phyloP scores from a whole-genome alignment of 345 rosid species.

The Nasturtium officinale region DNA sequence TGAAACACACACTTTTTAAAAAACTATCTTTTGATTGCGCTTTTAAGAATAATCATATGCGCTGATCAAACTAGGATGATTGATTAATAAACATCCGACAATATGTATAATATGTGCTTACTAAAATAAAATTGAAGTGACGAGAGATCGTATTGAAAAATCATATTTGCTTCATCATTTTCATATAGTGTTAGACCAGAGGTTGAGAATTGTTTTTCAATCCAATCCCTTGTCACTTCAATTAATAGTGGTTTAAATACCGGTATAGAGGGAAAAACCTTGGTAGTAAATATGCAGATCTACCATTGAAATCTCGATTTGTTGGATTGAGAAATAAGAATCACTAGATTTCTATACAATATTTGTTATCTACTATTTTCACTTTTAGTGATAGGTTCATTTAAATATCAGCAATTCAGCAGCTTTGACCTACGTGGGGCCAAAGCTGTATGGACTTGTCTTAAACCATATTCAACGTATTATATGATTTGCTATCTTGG shows the following conservation, averaged over 20 bases:
- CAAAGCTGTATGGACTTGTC: slow-evolving; percentile 25
- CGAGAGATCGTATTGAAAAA: not conserved
- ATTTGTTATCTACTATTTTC: not conserved
- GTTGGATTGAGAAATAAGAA: slow-evolving; percentile 8
- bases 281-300: not conserved
- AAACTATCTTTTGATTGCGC: not conserved
- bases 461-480: slow-evolving; percentile 21
- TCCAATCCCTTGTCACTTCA: not conserved
- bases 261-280: not conserved
- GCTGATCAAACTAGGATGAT: not conserved
- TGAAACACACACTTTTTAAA: slow-evolving; percentile 9
- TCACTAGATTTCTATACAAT: slow-evolving; percentile 9
- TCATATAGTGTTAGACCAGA: not conserved
- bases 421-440: slow-evolving; percentile 33
- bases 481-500: slow-evolving; percentile 7
- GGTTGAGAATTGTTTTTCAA: slow-evolving; percentile 7
- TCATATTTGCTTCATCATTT: not conserved
- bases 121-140: not conserved
- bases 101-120: not conserved
- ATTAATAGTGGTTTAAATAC: not conserved
- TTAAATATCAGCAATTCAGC: slow-evolving; percentile 33
- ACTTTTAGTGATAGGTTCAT: slow-evolving; percentile 4
- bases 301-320: slow-evolving; percentile 5
- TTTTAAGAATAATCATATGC: not conserved
- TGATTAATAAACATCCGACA: slow-evolving; percentile 7